Base-by-base conservation (phyloP, 108 stramenopile species). In the Parmales sp. region DNA sequence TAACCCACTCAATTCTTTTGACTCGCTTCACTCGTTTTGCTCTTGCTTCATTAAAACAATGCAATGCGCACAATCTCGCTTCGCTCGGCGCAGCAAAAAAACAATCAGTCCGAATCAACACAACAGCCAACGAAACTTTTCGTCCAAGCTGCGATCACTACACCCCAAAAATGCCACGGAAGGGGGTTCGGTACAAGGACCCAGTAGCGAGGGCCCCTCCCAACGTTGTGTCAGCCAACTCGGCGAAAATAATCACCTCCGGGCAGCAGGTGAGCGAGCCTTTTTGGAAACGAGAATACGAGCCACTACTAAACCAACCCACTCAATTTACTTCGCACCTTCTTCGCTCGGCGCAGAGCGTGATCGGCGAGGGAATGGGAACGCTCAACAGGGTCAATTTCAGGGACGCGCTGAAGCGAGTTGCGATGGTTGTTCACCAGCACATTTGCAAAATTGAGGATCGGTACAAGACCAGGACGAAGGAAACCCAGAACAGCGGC, bases 401-500 rank as follows among this genome's bases (percentile, higher is more conserved):
- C 76, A 75, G 84, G 1, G 88, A 91, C 80, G 90, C 90, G 31
- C 77, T 91, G 39, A 78, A 85, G 2, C 83, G 90, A 26, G 90
- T 91, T 20, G 90, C 90, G 19, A 89, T 91, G 78, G 88, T 91
- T 69, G 72, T 91, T 20, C 85, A 86, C 20, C 86, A 88, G 67
- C 90, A 91, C 73, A 86, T 91, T 77, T 78, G 82, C 38, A 91
- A 91, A 76, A 91, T 91, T 66, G 90, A 91, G 69, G 66, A 67
- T 26, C 80, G 90, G 13, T 91, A 89, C 74, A 78, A 72, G 69
- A 73, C 78, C 37, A 74, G 81, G 11, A 67, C 74, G 37, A 68
- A 74, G 39, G 70, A 80, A 65, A 25, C 60, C 28, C 51, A 79
- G 48, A 29, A 78, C 39, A 73, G 71, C 0, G 78, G 72, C 41